A percentile compares a stretch with the other conserved stretches of the same genome.
Evolutionary conservation across 495 filamentous ascomycete genomes (phyloP).

Genomic region (Trichoderma erinaceum): DNA sequence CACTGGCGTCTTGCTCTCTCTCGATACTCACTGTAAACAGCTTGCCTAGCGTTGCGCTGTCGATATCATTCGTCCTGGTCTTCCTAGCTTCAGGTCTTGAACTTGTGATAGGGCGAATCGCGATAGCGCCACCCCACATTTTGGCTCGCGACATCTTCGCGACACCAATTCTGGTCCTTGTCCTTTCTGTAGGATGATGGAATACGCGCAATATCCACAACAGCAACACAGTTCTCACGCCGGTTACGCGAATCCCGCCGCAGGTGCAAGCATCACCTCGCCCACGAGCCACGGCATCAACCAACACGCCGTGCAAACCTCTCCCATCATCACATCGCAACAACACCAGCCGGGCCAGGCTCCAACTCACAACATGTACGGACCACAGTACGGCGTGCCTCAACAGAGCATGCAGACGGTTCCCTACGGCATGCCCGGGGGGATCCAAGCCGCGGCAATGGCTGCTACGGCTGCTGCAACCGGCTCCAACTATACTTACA

Average conservation of each 20-base stretch:
- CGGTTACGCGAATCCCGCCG: slow-evolving; percentile 11
- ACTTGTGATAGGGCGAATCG: slow-evolving; percentile 9
- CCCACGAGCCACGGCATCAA: slow-evolving; percentile 50
- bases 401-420: slow-evolving; percentile 46
- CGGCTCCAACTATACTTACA: slow-evolving; percentile 52
- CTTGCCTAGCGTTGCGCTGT: slow-evolving; percentile 7
- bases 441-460: slow-evolving; percentile 61
- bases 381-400: slow-evolving; percentile 51
- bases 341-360: slow-evolving; percentile 48
- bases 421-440: slow-evolving; percentile 48
- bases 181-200: slow-evolving; percentile 48
- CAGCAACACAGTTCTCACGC: slow-evolving; percentile 53
- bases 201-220: slow-evolving; percentile 64
- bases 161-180: slow-evolving; percentile 9
- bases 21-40: background rate
- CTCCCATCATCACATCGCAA: slow-evolving; percentile 57
- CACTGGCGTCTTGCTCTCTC: background rate
- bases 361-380: slow-evolving; percentile 54
- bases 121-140: slow-evolving; percentile 14
- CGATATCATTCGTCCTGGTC: background rate
- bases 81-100: slow-evolving; percentile 1
- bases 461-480: slow-evolving; percentile 64
- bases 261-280: slow-evolving; percentile 47
- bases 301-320: slow-evolving; percentile 51
- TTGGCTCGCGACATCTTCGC: slow-evolving; percentile 13